Base-by-base conservation (phyloP, 1,139 yeast species). In the Suhomyces anneliseae region DNA sequence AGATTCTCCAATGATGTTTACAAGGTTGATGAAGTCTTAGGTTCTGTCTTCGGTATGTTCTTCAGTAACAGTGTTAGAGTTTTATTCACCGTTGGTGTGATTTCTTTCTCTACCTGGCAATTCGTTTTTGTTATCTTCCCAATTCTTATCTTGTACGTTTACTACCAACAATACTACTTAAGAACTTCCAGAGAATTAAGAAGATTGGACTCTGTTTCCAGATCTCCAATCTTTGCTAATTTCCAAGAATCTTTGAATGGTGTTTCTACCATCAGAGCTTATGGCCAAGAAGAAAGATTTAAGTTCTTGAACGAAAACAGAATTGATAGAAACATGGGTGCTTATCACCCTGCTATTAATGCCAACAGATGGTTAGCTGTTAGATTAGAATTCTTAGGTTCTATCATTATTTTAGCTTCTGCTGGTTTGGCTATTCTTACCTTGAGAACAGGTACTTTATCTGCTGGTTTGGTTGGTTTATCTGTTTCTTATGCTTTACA, bases 341-440 rank as follows among this genome's bases (percentile, higher is more conserved):
- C 98, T 0, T 92, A 81, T 61, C 95, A 90, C 72, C 97, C 98
- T 33, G 79, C 95, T n/a, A 83, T 90, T 51, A 88, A 88, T 64
- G 92, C 97, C 10, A 93, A 93, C 65, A 83, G 99, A 73, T 93
- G 99, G 99, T 78, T 93, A 51, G 97, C 97, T 9, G 96, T 89
- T 12, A 81, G 98, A 64, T 77, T 93, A 51, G 98, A 93, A 67
- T 85, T 88, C 56, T 76, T 93, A 56, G 98, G 98, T 32, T 88
- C 97, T 1, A 60, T 90, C 39, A 87, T 93, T 53, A 90, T 93
- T 57, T 77, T 90, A 53, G 86, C 88, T 37, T 85, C 98, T 7
- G 90, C 97, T 2, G 89, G 92, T 7, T 75, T 92, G 56, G 79
- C 95, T 10, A 87, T 92, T 44, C 60, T 81, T 43, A 79, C 93